phyloP scores from a whole-genome alignment of 495 filamentous ascomycete genomes.

The Tuber brumale region DNA sequence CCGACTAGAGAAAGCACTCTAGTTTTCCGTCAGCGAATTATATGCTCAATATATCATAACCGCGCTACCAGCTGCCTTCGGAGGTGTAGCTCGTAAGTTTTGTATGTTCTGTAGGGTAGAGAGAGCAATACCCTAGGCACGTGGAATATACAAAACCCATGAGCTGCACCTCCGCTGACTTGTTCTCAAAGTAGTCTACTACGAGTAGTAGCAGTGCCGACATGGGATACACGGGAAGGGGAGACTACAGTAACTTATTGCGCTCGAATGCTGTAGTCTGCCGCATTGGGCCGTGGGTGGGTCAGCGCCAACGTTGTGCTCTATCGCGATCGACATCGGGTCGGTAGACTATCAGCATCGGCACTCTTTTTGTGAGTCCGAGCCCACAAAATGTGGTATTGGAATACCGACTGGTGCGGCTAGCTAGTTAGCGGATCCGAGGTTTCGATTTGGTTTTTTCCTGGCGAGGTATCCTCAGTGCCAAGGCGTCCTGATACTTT shows the following conservation, averaged over 20 bases:
- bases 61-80: neutral
- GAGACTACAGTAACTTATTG: neutral
- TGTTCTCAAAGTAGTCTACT: neutral
- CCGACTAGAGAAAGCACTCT: neutral
- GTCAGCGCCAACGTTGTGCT: neutral
- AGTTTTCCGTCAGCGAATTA: neutral
- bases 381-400: neutral
- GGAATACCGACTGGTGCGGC: neutral
- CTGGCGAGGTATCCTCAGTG: too few relatives aligned
- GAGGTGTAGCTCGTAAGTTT: too few relatives aligned
- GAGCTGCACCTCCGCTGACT: too few relatives aligned
- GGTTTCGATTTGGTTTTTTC: neutral
- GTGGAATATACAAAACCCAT: too few relatives aligned
- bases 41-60: neutral
- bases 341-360: neutral
- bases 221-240: neutral
- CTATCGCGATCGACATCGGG: neutral
- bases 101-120: too few relatives aligned
- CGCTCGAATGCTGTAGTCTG: neutral
- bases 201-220: neutral
- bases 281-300: neutral
- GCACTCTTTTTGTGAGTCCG: neutral
- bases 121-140: too few relatives aligned
- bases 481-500: too few relatives aligned
- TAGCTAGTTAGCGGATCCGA: neutral